These are phyloP conservation scores for Alternaria sp. DNA, from an alignment of 2,329 filamentous ascomycete genomes.

Conservation along the genomic window DNA sequence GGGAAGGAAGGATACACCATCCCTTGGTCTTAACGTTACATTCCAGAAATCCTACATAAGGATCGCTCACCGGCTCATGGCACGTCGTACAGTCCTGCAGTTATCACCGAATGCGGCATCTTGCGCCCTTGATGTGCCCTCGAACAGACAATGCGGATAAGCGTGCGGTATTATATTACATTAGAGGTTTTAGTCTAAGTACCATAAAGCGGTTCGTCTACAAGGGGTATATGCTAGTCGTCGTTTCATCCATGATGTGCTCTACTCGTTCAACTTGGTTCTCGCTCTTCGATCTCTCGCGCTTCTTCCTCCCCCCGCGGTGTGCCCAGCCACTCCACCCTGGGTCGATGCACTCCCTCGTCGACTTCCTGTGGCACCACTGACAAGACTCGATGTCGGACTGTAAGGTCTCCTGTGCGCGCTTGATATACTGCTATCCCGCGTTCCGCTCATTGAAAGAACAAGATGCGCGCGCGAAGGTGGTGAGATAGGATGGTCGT, in stretches of 20 bases:
- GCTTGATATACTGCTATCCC: slow-evolving; percentile 18
- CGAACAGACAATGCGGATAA: neutral
- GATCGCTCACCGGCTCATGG: neutral
- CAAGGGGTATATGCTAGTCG: neutral
- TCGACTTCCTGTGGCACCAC: neutral
- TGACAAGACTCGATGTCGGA: slow-evolving; percentile 10
- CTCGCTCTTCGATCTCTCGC: slow-evolving; percentile 33
- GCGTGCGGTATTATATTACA: neutral
- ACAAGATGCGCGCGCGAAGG: slow-evolving; percentile 18
- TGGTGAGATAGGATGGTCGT: slow-evolving; percentile 16
- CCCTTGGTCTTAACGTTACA: neutral
- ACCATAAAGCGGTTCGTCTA: neutral
- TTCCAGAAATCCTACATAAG: neutral
- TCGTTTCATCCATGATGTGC: neutral
- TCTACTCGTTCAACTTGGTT: slow-evolving; percentile 9
- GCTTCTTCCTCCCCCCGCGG: slow-evolving; percentile 31
- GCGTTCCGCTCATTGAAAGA: slow-evolving; percentile 10
- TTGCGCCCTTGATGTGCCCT: slow-evolving; percentile 3
- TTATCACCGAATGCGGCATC: slow-evolving; percentile 1
- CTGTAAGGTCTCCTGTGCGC: slow-evolving; percentile 10
- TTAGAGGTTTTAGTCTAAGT: neutral
- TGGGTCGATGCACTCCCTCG: slow-evolving; percentile 1
- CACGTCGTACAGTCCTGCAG: neutral
- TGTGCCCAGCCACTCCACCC: neutral
- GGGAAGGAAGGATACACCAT: neutral